phyloP scores from a whole-genome alignment of 805 yeast genomes.

The Yarrowia sp. region DNA sequence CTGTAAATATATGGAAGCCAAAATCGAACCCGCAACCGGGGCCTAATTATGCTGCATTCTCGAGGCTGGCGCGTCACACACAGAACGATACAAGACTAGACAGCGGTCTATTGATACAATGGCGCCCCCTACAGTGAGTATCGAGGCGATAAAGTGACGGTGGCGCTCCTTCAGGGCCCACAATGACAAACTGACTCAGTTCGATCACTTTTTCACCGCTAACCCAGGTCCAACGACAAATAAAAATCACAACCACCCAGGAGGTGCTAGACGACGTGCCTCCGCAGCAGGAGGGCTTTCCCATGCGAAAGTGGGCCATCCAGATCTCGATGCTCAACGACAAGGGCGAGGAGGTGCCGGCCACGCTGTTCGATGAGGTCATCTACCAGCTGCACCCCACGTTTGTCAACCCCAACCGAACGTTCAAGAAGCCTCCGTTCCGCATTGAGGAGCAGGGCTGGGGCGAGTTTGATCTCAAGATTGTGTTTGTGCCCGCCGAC shows the following conservation, averaged over 20 bases:
- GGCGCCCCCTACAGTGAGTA: conserved; percentile 39
- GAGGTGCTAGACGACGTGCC: conserved; percentile 80
- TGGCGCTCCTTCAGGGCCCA: too few species aligned
- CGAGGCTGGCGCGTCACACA: conserved; percentile 23
- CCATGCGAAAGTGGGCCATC: conserved; percentile 93
- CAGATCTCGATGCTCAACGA: conserved; percentile 76
- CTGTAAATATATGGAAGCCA: not conserved
- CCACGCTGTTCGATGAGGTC: conserved; percentile 86
- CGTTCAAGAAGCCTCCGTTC: conserved; percentile 83
- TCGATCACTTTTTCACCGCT: not conserved
- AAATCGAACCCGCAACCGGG: not conserved
- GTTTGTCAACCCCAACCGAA: conserved; percentile 84
- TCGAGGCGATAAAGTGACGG: not conserved
- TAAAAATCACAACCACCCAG: conserved; percentile 87
- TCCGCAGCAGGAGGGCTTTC: conserved; percentile 87
- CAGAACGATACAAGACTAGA: conserved; percentile 23
- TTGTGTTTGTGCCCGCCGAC: conserved; percentile 77
- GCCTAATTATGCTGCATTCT: conserved; percentile 21
- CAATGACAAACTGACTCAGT: too few species aligned
- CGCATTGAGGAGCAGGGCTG: conserved; percentile 92
- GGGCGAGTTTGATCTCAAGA: conserved; percentile 95
- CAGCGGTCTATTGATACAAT: conserved; percentile 24
- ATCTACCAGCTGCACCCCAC: conserved; percentile 96
- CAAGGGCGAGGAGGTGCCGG: conserved; percentile 83
- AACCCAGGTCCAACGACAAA: conserved; percentile 72